Percentiles rank a stretch among this genome's conserved stretches.
These are phyloP conservation scores for Sphagnum tenellum DNA, from an alignment of 225 moss, liverwort and hornwort species.

Conservation along the genomic window DNA sequence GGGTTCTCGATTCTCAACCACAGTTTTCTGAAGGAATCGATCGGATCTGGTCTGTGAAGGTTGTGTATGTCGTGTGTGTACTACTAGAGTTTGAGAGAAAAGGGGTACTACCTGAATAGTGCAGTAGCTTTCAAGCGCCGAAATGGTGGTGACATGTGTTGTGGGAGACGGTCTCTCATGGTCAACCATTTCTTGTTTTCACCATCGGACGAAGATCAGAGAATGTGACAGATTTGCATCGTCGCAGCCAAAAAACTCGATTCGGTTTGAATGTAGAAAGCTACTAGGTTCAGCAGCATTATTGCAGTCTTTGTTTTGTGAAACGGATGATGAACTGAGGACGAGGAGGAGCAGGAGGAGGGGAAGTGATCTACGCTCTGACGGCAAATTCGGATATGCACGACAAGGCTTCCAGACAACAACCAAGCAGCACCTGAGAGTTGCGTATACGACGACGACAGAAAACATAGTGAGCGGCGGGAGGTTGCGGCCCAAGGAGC, in stretches of 20 bases:
- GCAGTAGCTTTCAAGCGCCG: no score
- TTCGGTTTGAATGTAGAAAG: constrained; percentile 13
- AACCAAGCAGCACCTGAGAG: constrained; percentile 7
- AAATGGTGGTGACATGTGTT: neutral
- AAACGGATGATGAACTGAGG: constrained; percentile 10
- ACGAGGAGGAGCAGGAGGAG: constrained; percentile 8
- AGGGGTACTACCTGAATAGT: neutral
- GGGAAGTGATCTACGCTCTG: constrained; percentile 3
- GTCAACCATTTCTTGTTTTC: neutral
- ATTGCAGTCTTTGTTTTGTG: constrained; percentile 25
- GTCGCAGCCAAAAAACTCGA: neutral
- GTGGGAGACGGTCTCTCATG: neutral
- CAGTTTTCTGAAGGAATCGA: no score
- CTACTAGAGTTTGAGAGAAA: neutral
- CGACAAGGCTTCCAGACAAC: neutral
- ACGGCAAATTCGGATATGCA: no score
- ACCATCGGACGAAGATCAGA: no score
- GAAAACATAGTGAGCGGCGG: constrained; percentile 26
- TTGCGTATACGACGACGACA: constrained; percentile 26
- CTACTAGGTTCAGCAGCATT: constrained; percentile 7
- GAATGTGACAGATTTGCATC: no score
- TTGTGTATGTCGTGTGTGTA: neutral
- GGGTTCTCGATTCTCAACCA: no score
- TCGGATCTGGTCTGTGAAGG: neutral
- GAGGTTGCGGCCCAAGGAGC: constrained; percentile 15